Evolutionary conservation across 1,284 basidiomycete species (phyloP).

Genomic region (Schizophyllum amplum): DNA sequence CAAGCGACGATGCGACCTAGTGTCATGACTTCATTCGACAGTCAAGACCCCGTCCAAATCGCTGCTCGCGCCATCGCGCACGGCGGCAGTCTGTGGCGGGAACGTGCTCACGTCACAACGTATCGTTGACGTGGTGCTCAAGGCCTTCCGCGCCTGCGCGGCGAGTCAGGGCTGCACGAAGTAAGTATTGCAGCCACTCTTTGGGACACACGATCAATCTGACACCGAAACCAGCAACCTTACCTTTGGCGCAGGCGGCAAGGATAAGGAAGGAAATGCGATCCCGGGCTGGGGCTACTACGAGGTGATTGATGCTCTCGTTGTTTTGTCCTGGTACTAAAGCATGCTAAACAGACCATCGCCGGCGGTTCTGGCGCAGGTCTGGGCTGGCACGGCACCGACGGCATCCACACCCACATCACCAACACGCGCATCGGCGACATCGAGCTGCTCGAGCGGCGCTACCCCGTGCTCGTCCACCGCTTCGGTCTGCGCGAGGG

Average conservation of each 20-base stretch:
- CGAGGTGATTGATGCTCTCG: conserved; percentile 44
- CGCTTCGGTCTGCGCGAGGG: conserved; percentile 74
- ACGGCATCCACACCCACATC: conserved; percentile 85
- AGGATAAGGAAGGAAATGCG: conserved; percentile 71
- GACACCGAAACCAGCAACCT: conserved; percentile 54
- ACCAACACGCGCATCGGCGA: conserved; percentile 72
- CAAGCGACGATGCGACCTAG: no score
- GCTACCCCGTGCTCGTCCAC: conserved; percentile 84
- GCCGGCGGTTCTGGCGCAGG: conserved; percentile 93
- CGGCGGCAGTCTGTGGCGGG: conserved; percentile 88
- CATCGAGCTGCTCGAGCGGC: conserved; percentile 86
- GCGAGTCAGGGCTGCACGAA: conserved; percentile 94
- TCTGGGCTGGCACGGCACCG: conserved; percentile 84
- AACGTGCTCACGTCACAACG: conserved; percentile 92
- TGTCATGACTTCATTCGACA: no score
- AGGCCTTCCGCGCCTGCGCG: conserved; percentile 88
- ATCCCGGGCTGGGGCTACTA: conserved; percentile 91
- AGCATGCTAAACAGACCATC: conserved; percentile 70
- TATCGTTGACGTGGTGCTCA: conserved; percentile 91
- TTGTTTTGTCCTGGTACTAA: conserved; percentile 2
- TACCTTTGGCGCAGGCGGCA: conserved; percentile 87
- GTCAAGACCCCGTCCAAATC: conserved; percentile 80
- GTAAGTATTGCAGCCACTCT: conserved; percentile 30
- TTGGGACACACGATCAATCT: conserved; percentile 9
- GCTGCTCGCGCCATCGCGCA: conserved; percentile 75